These are phyloP conservation scores for Rhynchosporium secalis DNA, from an alignment of 2,329 filamentous ascomycete genomes.

Conservation along the genomic window DNA sequence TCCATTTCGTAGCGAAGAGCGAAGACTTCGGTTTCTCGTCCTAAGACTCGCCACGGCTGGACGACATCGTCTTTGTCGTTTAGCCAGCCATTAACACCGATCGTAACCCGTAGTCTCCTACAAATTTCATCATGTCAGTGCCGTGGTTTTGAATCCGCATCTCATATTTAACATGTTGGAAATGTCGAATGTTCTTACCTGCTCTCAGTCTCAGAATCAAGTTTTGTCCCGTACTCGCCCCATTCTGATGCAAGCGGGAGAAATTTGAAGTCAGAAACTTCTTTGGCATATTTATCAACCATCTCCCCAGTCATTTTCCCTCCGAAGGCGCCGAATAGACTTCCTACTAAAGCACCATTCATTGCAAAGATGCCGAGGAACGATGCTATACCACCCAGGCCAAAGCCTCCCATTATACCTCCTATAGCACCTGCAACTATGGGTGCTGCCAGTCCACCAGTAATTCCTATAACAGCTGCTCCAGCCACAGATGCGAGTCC, in stretches of 20 bases:
- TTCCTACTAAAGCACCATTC: slow-evolving; percentile 81
- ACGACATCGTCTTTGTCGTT: slow-evolving; percentile 72
- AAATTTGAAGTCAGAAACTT: slow-evolving; percentile 81
- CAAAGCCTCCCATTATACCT: slow-evolving; percentile 80
- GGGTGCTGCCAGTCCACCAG: slow-evolving; percentile 86
- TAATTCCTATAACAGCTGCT: slow-evolving; percentile 86
- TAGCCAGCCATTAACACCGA: slow-evolving; percentile 87
- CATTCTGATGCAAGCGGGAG: slow-evolving; percentile 62
- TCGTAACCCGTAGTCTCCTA: slow-evolving; percentile 70
- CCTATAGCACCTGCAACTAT: slow-evolving; percentile 84
- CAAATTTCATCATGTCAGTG: slow-evolving; percentile 16
- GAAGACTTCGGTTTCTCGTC: slow-evolving; percentile 74
- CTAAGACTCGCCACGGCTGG: slow-evolving; percentile 76
- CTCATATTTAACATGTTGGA: not conserved
- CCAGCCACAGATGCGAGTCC: slow-evolving; percentile 84
- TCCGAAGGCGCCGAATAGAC: slow-evolving; percentile 86
- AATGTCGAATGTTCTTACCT: not conserved
- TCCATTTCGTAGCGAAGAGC: slow-evolving; percentile 82
- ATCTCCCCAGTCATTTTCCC: slow-evolving; percentile 77
- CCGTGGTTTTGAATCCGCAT: not conserved
- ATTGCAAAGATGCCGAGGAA: slow-evolving; percentile 86
- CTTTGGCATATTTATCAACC: slow-evolving; percentile 83
- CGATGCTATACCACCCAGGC: slow-evolving; percentile 80
- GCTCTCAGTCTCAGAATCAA: slow-evolving; percentile 40
- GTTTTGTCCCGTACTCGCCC: slow-evolving; percentile 32